Evolutionary conservation across 2,329 filamentous ascomycete genomes (phyloP).

Genomic region (Coniochaeta sp.): DNA sequence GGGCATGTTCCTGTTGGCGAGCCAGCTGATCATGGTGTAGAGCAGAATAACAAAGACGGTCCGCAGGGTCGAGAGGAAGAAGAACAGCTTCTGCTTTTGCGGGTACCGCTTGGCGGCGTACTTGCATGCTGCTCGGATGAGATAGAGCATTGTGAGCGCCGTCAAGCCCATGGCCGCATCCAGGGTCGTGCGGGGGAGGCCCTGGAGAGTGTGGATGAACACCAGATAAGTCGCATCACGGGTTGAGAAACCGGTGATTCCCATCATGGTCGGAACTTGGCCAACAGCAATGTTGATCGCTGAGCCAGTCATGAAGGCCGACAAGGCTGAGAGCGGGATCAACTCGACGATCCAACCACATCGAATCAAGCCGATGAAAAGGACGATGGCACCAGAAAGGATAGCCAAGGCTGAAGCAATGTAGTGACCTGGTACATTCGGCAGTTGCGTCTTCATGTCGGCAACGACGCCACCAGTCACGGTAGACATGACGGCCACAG

Average conservation of each 20-base stretch:
- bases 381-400: constrained; percentile 69
- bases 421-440: constrained; percentile 51
- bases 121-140: constrained; percentile 61
- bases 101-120: constrained; percentile 62
- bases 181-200: constrained; percentile 57
- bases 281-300: constrained; percentile 82
- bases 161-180: constrained; percentile 87
- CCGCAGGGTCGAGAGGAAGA: constrained; percentile 85
- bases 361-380: constrained; percentile 69
- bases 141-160: constrained; percentile 69
- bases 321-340: constrained; percentile 83
- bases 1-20: constrained; percentile 64
- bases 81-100: constrained; percentile 63
- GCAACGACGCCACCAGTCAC: constrained; percentile 76
- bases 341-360: constrained; percentile 88
- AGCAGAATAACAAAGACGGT: constrained; percentile 87
- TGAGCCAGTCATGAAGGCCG: constrained; percentile 95
- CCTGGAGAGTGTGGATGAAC: constrained; percentile 73
- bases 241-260: constrained; percentile 66
- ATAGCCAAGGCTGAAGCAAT: constrained; percentile 75
- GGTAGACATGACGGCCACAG: constrained; percentile 92
- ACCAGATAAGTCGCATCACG: constrained; percentile 74
- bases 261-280: constrained; percentile 76
- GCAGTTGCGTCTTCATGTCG: constrained; percentile 48
- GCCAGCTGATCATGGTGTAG: constrained; percentile 85